These are phyloP conservation scores for Purshia tridentata DNA, from an alignment of 306 rosid species.

Conservation along the genomic window DNA sequence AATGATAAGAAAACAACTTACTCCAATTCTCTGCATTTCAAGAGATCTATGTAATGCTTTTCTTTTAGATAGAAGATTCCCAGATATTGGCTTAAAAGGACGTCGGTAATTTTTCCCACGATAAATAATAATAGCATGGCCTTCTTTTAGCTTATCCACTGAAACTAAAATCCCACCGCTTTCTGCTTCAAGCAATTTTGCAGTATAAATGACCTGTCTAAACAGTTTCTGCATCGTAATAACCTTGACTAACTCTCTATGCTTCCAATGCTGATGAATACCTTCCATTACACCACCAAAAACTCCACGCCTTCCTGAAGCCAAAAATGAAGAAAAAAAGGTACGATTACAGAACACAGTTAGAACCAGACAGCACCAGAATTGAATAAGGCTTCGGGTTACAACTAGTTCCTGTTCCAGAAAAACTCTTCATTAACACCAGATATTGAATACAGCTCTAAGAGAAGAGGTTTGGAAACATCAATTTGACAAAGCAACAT, in stretches of 20 bases:
- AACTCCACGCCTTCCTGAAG: conserved; percentile 79
- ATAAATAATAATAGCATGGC: conserved; percentile 73
- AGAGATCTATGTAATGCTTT: conserved; percentile 70
- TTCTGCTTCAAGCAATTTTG: conserved; percentile 64
- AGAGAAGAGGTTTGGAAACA: neutral
- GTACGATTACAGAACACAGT: conserved; percentile 7
- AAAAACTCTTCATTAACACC: neutral
- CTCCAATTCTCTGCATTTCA: conserved; percentile 86
- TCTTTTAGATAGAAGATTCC: conserved; percentile 67
- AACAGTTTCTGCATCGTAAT: conserved; percentile 71
- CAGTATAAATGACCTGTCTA: conserved; percentile 56
- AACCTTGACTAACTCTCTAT: conserved; percentile 84
- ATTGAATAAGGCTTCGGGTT: neutral
- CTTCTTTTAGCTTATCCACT: conserved; percentile 68
- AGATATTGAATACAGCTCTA: neutral
- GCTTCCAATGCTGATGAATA: conserved; percentile 84
- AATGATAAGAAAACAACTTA: conserved; percentile 34
- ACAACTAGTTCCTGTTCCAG: neutral
- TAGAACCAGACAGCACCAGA: neutral
- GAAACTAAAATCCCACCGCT: conserved; percentile 84
- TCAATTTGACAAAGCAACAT: neutral
- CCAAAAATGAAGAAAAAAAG: conserved; percentile 21
- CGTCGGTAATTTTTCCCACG: conserved; percentile 85
- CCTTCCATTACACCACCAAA: conserved; percentile 87
- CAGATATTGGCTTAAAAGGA: conserved; percentile 33